These are phyloP conservation scores for Aphanomyces euteiches DNA, from an alignment of 352 stramenopile species.

Conservation along the genomic window DNA sequence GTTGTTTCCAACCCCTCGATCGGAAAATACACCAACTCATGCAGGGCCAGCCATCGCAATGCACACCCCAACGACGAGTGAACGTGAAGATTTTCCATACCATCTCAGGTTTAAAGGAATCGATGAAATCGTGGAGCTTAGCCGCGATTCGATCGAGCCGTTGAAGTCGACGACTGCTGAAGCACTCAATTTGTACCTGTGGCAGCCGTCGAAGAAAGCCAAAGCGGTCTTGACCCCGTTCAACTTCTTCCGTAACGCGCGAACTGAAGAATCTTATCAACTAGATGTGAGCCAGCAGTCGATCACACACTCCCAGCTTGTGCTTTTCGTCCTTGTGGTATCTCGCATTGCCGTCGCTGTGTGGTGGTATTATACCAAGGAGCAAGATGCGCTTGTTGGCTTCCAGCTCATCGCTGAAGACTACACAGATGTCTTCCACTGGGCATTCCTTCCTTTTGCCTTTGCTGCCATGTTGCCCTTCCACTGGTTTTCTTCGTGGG, in stretches of 20 bases:
- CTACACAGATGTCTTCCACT: conserved; percentile 15
- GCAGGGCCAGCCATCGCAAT: neutral
- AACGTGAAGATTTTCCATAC: neutral
- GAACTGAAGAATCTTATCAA: conserved; percentile 75
- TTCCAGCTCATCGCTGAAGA: conserved; percentile 11
- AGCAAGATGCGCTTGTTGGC: neutral
- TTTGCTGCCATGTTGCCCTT: conserved; percentile 61
- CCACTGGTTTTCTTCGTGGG: conserved; percentile 34
- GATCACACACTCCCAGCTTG: conserved; percentile 20
- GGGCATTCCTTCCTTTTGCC: conserved; percentile 44
- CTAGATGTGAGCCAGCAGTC: conserved; percentile 39
- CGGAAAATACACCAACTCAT: neutral
- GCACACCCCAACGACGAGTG: conserved; percentile 2
- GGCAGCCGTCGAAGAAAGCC: neutral
- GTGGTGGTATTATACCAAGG: conserved; percentile 39
- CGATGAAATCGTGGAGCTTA: conserved; percentile 11
- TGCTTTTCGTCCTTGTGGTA: conserved; percentile 8
- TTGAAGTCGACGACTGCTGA: neutral
- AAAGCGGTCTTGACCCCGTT: conserved; percentile 36
- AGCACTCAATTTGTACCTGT: conserved; percentile 9
- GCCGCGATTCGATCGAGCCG: neutral
- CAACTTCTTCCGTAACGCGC: conserved; percentile 67
- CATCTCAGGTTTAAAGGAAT: conserved; percentile 4
- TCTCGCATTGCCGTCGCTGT: conserved; percentile 9
- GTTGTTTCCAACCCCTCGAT: neutral